A percentile compares a stretch with the other conserved stretches of the same genome.
phyloP scores from a whole-genome alignment of 192 early-diverging fungal species.

The Rhizophagus clarus region DNA sequence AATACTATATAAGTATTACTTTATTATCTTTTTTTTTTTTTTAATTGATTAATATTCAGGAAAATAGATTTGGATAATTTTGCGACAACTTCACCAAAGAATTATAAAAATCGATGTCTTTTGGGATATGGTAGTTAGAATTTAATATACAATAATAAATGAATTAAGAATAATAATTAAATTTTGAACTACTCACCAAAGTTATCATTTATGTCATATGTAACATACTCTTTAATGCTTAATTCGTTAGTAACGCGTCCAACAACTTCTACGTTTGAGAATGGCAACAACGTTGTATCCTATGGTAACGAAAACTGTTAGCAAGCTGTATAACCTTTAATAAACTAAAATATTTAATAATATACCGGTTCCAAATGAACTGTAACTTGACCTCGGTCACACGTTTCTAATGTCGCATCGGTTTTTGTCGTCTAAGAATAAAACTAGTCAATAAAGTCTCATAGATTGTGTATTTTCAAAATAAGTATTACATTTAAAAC shows the following conservation, averaged over 20 bases:
- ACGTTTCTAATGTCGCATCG: slow-evolving; percentile 35
- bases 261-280: slow-evolving; percentile 41
- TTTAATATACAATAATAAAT: no score
- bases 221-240: slow-evolving; percentile 37
- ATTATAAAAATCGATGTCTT: slow-evolving; percentile 40
- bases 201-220: slow-evolving; percentile 36
- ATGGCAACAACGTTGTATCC: slow-evolving; percentile 26
- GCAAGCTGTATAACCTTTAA: background rate
- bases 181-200: slow-evolving; percentile 37
- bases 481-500: slow-evolving; percentile 6
- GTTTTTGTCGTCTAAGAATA: slow-evolving; percentile 10
- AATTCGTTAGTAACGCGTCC: slow-evolving; percentile 41
- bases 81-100: slow-evolving; percentile 33
- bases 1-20: no score
- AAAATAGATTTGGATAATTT: slow-evolving; percentile 4
- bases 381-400: slow-evolving; percentile 41
- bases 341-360: background rate
- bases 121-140: background rate
- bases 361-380: slow-evolving; percentile 36
- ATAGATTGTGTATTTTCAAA: no score
- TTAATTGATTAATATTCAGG: background rate
- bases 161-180: background rate
- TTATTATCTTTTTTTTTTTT: background rate
- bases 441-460: background rate
- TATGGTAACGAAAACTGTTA: slow-evolving; percentile 24